A percentile compares a stretch with the other conserved stretches of the same genome.
Conservation (phyloP, 2,329 filamentous ascomycete genomes). For the Metarhizium humberi region DNA sequence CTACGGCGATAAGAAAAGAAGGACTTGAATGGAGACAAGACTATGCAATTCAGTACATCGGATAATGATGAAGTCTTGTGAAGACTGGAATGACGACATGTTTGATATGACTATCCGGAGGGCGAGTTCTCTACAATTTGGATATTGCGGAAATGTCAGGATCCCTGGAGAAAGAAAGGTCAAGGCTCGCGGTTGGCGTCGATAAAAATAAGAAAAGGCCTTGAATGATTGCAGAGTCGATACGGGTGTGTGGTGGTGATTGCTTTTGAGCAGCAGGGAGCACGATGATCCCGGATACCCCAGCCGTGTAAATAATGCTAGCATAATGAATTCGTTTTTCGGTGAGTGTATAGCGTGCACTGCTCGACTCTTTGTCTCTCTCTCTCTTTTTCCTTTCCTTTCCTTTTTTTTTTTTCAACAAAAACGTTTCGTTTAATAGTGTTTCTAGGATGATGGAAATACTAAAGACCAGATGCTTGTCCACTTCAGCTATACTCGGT, state of each 20-base stretch:
- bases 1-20: background rate
- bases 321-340: background rate
- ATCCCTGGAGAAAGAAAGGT: background rate
- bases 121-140: background rate
- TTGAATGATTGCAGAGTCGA: background rate
- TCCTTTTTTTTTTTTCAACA: background rate
- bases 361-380: background rate
- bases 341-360: background rate
- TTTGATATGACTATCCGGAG: constrained; percentile 3
- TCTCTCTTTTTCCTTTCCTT: background rate
- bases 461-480: no score
- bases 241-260: no score
- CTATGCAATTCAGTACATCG: background rate
- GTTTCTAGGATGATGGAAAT: no score
- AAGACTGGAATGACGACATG: constrained; percentile 2
- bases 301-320: background rate
- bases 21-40: background rate
- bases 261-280: background rate
- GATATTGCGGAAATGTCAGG: background rate
- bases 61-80: background rate
- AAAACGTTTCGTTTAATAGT: no score
- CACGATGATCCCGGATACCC: background rate
- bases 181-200: background rate
- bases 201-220: background rate
- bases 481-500: no score